phyloP scores from a whole-genome alignment of 2,329 filamentous ascomycete genomes.

The Aureobasidium sp. region DNA sequence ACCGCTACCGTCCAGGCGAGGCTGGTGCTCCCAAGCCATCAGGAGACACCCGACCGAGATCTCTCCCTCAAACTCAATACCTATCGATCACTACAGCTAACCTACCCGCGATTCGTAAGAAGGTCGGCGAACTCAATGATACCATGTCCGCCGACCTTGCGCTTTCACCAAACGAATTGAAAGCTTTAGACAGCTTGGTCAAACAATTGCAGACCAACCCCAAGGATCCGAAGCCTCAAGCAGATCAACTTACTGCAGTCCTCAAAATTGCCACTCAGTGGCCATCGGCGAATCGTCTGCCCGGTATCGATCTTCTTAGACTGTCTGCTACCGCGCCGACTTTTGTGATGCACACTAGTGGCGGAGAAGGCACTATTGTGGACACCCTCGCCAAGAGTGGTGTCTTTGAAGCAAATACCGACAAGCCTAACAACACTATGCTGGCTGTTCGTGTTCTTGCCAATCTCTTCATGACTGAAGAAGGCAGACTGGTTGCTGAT shows the following conservation, averaged over 20 bases:
- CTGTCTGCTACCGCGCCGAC: constrained; percentile 63
- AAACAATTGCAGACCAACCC: constrained; percentile 52
- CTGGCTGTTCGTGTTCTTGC: constrained; percentile 73
- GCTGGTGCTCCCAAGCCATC: constrained; percentile 32
- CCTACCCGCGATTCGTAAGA: constrained; percentile 62
- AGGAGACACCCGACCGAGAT: constrained; percentile 44
- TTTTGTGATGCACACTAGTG: constrained; percentile 54
- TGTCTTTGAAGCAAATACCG: constrained; percentile 50
- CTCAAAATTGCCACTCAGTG: constrained; percentile 68
- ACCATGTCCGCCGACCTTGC: constrained; percentile 11
- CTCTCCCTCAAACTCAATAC: constrained; percentile 73
- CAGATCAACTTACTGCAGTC: constrained; percentile 45
- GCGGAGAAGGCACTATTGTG: constrained; percentile 52
- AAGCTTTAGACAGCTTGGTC: constrained; percentile 54
- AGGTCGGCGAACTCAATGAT: constrained; percentile 65
- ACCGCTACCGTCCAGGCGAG: constrained; percentile 70
- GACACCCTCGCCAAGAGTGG: constrained; percentile 51
- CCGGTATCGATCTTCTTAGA: constrained; percentile 81
- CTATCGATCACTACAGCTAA: constrained; percentile 71
- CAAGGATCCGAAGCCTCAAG: constrained; percentile 35
- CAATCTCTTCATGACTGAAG: constrained; percentile 72
- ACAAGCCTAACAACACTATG: constrained; percentile 74
- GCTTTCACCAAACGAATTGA: constrained; percentile 48
- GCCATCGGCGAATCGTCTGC: constrained; percentile 73
- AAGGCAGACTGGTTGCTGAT: constrained; percentile 57